Conservation (phyloP, 2,329 filamentous ascomycete genomes). For the Grosmannia penicillata region DNA sequence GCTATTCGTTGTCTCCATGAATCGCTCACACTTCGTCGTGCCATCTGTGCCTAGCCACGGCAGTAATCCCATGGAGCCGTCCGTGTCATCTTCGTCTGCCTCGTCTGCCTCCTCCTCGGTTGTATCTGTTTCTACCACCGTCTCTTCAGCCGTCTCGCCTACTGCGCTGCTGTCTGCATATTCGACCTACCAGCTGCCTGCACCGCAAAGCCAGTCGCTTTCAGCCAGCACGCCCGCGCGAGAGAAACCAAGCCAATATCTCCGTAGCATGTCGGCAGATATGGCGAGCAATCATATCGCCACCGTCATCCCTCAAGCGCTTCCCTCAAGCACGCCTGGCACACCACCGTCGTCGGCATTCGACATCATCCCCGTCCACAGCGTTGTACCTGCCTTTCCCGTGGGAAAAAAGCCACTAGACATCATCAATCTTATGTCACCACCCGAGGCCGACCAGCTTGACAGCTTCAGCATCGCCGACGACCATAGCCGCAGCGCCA, state of each 20-base stretch:
- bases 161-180: neutral
- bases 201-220: neutral
- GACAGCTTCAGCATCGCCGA: constrained; percentile 32
- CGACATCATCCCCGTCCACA: neutral
- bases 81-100: constrained; percentile 5
- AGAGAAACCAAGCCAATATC: neutral
- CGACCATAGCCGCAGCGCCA: constrained; percentile 9
- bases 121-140: neutral
- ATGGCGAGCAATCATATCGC: too few relatives aligned
- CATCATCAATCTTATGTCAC: constrained; percentile 46
- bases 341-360: too few relatives aligned
- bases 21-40: neutral
- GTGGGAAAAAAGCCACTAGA: constrained; percentile 30
- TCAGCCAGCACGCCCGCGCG: neutral
- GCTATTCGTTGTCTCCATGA: neutral
- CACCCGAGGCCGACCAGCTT: constrained; percentile 36
- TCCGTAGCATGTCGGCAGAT: too few relatives aligned
- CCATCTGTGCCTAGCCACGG: neutral
- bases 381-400: too few relatives aligned
- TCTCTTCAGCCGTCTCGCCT: neutral
- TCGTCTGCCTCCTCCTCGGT: constrained; percentile 4
- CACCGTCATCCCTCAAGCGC: too few relatives aligned
- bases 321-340: too few relatives aligned
- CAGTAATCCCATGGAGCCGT: constrained; percentile 8
- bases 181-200: constrained; percentile 2